These are phyloP conservation scores for Diutina ranongensis DNA, from an alignment of 1,139 yeast species.

Conservation along the genomic window DNA sequence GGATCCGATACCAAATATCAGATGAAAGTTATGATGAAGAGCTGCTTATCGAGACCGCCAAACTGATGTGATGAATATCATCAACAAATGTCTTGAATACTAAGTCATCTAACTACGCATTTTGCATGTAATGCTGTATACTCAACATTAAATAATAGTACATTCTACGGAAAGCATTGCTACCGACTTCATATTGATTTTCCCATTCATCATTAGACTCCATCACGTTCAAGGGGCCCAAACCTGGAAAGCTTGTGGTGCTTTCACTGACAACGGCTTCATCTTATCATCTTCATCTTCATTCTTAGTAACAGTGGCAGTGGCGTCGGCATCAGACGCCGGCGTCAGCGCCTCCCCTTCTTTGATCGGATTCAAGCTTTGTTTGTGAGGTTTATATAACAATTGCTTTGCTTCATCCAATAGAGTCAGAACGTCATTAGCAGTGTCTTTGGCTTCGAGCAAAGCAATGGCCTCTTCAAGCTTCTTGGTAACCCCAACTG, in stretches of 20 bases:
- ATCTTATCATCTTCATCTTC: slow-evolving; percentile 14
- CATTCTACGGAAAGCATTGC: background rate
- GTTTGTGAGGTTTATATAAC: slow-evolving; percentile 38
- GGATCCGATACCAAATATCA: background rate
- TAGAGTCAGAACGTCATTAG: slow-evolving; percentile 15
- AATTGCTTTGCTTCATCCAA: slow-evolving; percentile 38
- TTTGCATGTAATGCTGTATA: background rate
- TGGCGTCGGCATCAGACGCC: slow-evolving; percentile 10
- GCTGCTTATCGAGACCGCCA: slow-evolving; percentile 3
- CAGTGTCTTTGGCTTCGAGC: slow-evolving; percentile 15
- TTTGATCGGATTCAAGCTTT: slow-evolving; percentile 15
- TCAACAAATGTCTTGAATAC: background rate
- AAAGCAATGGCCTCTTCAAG: slow-evolving; percentile 31
- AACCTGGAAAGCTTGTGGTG: slow-evolving; percentile 77
- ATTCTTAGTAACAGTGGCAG: slow-evolving; percentile 11
- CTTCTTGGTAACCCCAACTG: slow-evolving; percentile 39
- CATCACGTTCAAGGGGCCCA: slow-evolving; percentile 47
- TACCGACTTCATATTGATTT: background rate
- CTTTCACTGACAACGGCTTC: slow-evolving; percentile 68
- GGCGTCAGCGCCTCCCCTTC: background rate
- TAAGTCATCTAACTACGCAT: background rate
- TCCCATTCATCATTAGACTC: too few species aligned
- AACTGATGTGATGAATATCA: background rate
- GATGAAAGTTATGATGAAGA: slow-evolving; percentile 3
- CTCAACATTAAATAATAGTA: background rate